Evolutionary conservation across 2,329 filamentous ascomycete genomes (phyloP).

Genomic region (Fusarium aywerte): DNA sequence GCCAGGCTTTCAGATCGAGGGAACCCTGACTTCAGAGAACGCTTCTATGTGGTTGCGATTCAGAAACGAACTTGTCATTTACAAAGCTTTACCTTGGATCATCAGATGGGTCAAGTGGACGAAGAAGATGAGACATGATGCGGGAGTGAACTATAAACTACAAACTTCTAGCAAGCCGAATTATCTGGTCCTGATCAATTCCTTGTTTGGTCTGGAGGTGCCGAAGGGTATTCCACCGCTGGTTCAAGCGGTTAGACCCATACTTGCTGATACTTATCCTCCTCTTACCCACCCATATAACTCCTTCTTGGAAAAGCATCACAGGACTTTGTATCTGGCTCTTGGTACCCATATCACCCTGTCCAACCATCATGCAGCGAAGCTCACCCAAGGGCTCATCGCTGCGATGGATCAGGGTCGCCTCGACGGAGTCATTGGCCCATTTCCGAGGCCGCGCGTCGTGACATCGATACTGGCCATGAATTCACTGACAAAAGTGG

Average conservation of each 20-base stretch:
- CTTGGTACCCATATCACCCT: slow-evolving; percentile 55
- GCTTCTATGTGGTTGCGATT: slow-evolving; percentile 53
- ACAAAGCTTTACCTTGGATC: slow-evolving; percentile 47
- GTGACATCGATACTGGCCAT: slow-evolving; percentile 19
- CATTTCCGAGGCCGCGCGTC: slow-evolving; percentile 38
- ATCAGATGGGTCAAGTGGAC: slow-evolving; percentile 47
- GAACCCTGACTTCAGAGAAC: slow-evolving; percentile 50
- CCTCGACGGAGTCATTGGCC: slow-evolving; percentile 55
- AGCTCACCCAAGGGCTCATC: slow-evolving; percentile 47
- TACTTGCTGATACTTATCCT: slow-evolving; percentile 49
- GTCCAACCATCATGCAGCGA: slow-evolving; percentile 37
- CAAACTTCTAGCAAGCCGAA: slow-evolving; percentile 51
- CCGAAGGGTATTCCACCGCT: slow-evolving; percentile 55
- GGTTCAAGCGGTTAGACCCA: slow-evolving; percentile 52
- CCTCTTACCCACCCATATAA: slow-evolving; percentile 41
- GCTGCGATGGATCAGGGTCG: slow-evolving; percentile 30
- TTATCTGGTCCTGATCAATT: slow-evolving; percentile 56
- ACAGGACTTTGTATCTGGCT: slow-evolving; percentile 51
- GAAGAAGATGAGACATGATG: slow-evolving; percentile 47
- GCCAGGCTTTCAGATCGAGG: slow-evolving; percentile 55
- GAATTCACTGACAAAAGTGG: neutral
- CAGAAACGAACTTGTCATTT: slow-evolving; percentile 48
- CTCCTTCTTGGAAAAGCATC: slow-evolving; percentile 46
- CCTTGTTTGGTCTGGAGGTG: slow-evolving; percentile 55
- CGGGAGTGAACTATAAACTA: slow-evolving; percentile 46